Conservation (phyloP, 441 rosid genomes). For the Erodium moschatum region DNA sequence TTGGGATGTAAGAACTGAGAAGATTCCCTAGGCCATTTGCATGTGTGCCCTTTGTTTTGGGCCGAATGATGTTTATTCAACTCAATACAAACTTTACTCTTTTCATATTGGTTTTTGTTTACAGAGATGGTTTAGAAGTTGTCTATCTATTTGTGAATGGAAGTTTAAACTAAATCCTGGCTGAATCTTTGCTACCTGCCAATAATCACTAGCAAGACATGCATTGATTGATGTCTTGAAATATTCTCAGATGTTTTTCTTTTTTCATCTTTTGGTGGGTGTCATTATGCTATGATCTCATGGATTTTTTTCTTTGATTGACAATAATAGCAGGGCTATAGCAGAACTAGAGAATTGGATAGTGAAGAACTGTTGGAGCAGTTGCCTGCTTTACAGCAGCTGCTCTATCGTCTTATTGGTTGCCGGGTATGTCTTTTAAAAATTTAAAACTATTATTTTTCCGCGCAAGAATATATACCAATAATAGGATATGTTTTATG, state of each 20-base stretch:
- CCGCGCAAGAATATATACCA: not conserved
- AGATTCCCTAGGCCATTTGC: no score
- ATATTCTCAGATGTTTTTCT: not conserved
- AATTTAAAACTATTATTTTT: slow-evolving; percentile 9
- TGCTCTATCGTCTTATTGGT: slow-evolving; percentile 81
- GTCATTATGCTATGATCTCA: not conserved
- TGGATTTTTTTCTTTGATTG: slow-evolving; percentile 14
- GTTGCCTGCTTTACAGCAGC: slow-evolving; percentile 81
- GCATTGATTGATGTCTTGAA: not conserved
- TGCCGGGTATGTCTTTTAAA: slow-evolving; percentile 54
- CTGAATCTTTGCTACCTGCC: not conserved
- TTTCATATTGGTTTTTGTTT: no score
- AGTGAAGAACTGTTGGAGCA: slow-evolving; percentile 81
- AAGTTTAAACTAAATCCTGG: not conserved
- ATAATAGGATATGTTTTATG: not conserved
- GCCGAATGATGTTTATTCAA: no score
- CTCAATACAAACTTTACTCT: no score
- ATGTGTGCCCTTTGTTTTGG: no score
- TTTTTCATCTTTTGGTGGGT: not conserved
- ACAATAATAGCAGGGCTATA: slow-evolving; percentile 53
- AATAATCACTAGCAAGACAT: no score
- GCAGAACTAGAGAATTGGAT: slow-evolving; percentile 78
- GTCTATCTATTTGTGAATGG: no score
- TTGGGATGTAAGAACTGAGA: no score
- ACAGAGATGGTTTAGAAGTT: no score